Evolutionary conservation across 352 stramenopile genomes (phyloP), one percentile per base, ranked within the genome.

Genomic region (Pythium plurisporium): DNA sequence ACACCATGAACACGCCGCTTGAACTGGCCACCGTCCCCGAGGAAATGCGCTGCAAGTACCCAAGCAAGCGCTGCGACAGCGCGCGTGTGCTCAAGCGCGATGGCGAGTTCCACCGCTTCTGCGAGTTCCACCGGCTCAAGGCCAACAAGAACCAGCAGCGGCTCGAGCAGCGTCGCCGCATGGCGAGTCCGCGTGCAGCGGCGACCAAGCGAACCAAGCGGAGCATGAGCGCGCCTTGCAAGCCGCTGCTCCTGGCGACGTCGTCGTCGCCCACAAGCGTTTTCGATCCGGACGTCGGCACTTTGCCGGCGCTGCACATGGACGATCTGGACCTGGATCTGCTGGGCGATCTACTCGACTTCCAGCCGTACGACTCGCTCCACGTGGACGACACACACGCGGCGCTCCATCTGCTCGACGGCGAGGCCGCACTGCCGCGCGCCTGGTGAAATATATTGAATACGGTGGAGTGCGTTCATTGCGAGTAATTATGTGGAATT

Each of bases 101-200:
- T 29, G 69, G 69, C 10, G 64, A 68, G 8, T 49, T 69, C 20
- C 69, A 76, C 34, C 57, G 56, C 33, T 60, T 76, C 14, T 76
- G 69, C 58, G 67, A 76, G 20, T 62, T 64, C 31, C 69, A 76
- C 37, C 65, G 69, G 1, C 27, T 55, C 23, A 68, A 67, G 20
- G 69, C 69, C 46, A 76, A 87, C 59, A 68, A 72, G 48, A 87
- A 89, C 70, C 81, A 91, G 64, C 78, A 78, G 19, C 70, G 69
- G 6, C 69, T 82, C 11, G 71, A 89, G 54, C 62, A 67, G 12
- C 58, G 74, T 38, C 68, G 73, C 0, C 64, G 67, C 30, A 42
- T 59, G 15, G 37, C 48, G 25, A 72, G 61, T 30, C 44, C 25
- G 9, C 44, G 27, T 19, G 29, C 44, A 17, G 40, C 36, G 10